Percentiles rank a stretch among this genome's conserved stretches.
Evolutionary conservation across 305 asterid genomes (phyloP).

Genomic region (Fraxinus dipetala): DNA sequence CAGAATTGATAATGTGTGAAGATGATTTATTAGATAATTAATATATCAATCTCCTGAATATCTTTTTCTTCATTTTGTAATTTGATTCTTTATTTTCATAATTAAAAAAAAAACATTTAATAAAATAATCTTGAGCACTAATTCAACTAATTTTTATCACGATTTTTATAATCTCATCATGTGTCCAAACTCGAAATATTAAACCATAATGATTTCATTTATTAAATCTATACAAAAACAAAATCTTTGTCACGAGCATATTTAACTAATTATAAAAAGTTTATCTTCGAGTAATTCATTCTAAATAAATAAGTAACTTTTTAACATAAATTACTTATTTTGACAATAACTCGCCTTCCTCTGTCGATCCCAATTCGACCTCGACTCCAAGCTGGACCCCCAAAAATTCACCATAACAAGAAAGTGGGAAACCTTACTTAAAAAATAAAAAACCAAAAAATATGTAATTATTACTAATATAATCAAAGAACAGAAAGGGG

Average conservation of each 20-base stretch:
- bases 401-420: background rate
- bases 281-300: background rate
- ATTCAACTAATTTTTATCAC: background rate
- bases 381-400: background rate
- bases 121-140: background rate
- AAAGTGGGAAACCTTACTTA: conserved; percentile 3
- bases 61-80: background rate
- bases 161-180: background rate
- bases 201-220: background rate
- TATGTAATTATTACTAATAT: background rate
- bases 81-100: background rate
- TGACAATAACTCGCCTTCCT: background rate
- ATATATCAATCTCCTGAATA: background rate
- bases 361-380: background rate
- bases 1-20: background rate
- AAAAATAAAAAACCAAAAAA: conserved; percentile 22
- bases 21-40: background rate
- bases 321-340: background rate
- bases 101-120: background rate
- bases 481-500: background rate
- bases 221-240: background rate
- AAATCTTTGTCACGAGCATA: background rate
- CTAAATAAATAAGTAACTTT: background rate
- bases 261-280: background rate
- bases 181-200: background rate